These are phyloP conservation scores for Coemansia javaensis DNA, from an alignment of 192 early-diverging fungal genomes.

Conservation along the genomic window DNA sequence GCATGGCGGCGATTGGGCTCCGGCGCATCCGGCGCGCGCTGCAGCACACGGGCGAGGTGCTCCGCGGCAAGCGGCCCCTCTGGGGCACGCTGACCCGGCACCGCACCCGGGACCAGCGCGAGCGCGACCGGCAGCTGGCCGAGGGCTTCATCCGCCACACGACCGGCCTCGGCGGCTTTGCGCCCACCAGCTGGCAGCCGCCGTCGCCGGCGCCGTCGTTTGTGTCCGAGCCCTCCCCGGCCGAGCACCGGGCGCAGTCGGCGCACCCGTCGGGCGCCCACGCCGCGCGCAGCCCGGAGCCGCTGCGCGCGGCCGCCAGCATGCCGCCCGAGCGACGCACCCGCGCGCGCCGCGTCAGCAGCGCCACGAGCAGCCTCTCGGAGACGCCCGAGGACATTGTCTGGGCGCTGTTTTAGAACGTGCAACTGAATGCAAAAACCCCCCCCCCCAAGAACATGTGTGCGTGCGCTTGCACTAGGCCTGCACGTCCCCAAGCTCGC, in stretches of 20 bases:
- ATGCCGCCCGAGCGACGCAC: conserved; percentile 3
- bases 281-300: neutral
- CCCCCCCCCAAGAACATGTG: too few relatives aligned
- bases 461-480: too few relatives aligned
- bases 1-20: conserved; percentile 16
- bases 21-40: conserved; percentile 17
- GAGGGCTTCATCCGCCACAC: conserved; percentile 43
- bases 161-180: conserved; percentile 41
- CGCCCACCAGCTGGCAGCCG: conserved; percentile 25
- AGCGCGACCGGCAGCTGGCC: conserved; percentile 27
- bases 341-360: neutral
- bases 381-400: conserved; percentile 9
- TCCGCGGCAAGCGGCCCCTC: conserved; percentile 13
- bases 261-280: neutral
- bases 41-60: conserved; percentile 9
- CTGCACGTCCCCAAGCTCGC: conserved; percentile 2
- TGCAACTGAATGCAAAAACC: too few relatives aligned
- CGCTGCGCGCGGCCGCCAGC: conserved; percentile 1
- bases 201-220: conserved; percentile 19
- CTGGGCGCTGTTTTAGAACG: conserved; percentile 5
- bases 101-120: conserved; percentile 12
- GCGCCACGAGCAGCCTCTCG: neutral
- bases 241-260: neutral
- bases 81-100: conserved; percentile 7
- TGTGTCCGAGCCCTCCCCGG: neutral